Evolutionary conservation across 345 rosid species (phyloP), one percentile per base, ranked within the genome.

Genomic region (Ricinus communis): DNA sequence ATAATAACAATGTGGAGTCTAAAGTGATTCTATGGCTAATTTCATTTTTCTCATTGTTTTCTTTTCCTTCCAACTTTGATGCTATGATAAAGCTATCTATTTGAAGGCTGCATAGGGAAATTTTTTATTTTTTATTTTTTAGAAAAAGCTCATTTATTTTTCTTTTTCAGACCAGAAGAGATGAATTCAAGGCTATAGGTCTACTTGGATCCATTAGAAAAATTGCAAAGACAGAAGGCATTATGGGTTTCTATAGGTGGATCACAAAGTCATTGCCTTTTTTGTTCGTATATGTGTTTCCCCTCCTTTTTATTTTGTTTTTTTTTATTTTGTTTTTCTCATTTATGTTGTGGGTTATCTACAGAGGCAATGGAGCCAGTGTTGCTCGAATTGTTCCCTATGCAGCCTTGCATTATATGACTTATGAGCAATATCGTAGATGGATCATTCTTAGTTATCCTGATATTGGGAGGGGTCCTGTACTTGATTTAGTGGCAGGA

Each of bases 351-450:
- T 59, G 80, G 45, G 53, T 55, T 77, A 31, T 47, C 58, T 64
- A 21, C 83, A 94, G 97, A 78, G 96, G 97, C 31, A 91, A 91
- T 71, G 97, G 97, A 66, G 95, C 97, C 62, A 90, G 96, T 82
- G 91, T 94, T 68, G 97, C 97, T 52, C 86, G 97, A 72, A 94
- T 91, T 69, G 91, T 90, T 52, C 97, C 98, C 1, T 90, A 94
- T 66, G 98, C 97, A 12, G 98, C 96, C 5, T 96, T 91, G 73
- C 97, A 94, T 81, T 94, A 88, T 71, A 94, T 91, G 98, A 80
- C 96, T 62, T 94, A 94, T 45, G 98, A 94, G 64, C 85, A 94
- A 74, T 91, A 94, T 68, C 85, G 98, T 24, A 86, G 96, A 81
- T 94, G 95, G 96, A 91, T 91, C 73, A 91, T 94, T 72, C 72